Evolutionary conservation across 306 rosid species (phyloP).

Genomic region (Fragaria ananassa): DNA sequence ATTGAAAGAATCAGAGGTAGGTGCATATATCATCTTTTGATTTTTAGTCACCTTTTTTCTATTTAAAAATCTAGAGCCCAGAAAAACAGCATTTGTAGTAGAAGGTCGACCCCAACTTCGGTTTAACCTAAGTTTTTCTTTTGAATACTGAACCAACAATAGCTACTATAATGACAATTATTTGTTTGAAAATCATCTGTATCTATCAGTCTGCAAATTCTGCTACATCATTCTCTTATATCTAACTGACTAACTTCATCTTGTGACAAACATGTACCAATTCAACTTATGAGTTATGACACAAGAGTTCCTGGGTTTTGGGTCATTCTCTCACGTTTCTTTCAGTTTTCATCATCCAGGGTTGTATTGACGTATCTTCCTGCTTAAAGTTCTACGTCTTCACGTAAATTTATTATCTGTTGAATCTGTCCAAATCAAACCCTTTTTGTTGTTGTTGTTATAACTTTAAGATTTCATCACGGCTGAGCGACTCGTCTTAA

Average conservation of each 20-base stretch:
- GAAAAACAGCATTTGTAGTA: not conserved
- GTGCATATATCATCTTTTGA: not conserved
- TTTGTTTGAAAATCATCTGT: not conserved
- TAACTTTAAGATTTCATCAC: not conserved
- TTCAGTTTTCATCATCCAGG: not conserved
- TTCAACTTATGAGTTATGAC: conserved; percentile 18
- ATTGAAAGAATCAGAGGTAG: not conserved
- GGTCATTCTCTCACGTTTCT: conserved; percentile 12
- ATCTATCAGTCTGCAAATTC: not conserved
- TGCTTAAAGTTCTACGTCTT: not conserved
- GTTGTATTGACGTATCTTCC: conserved; percentile 8
- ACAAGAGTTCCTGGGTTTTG: conserved; percentile 3
- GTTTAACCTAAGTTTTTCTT: not conserved
- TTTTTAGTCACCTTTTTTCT: not conserved
- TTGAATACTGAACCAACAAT: not conserved
- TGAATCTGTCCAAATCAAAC: not conserved
- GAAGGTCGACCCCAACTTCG: not conserved
- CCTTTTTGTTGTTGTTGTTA: not conserved
- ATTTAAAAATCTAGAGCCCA: not conserved
- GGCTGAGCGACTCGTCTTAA: not conserved
- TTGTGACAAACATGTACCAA: not conserved
- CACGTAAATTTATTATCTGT: not conserved
- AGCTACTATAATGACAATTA: not conserved
- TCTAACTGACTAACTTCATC: no score
- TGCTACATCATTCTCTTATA: no score